Conservation (phyloP, 2,329 filamentous ascomycete genomes). For the Fusarium anguioides region DNA sequence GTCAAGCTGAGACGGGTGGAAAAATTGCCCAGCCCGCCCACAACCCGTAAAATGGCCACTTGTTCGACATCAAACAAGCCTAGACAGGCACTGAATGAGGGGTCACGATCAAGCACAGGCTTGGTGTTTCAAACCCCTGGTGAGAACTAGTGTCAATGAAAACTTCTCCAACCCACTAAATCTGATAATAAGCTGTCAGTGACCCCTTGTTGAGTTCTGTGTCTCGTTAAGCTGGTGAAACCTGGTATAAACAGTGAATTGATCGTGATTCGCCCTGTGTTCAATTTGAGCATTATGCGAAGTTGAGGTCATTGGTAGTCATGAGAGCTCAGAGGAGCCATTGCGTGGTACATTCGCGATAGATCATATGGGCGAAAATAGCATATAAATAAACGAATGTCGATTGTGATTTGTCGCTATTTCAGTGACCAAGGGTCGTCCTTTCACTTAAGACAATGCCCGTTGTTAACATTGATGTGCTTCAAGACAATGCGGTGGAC, state of each 20-base stretch:
- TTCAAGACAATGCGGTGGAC: neutral
- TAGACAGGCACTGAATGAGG: slow-evolving; percentile 35
- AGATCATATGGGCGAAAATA: too few relatives aligned
- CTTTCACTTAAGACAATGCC: neutral
- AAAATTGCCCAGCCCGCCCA: slow-evolving; percentile 21
- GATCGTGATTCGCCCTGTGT: slow-evolving; percentile 15
- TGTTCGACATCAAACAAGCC: slow-evolving; percentile 37
- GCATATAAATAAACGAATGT: neutral
- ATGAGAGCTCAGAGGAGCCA: neutral
- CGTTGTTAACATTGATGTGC: neutral
- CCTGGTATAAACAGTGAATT: slow-evolving; percentile 1
- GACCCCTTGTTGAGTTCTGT: neutral
- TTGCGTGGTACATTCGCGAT: neutral
- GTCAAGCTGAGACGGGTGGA: slow-evolving; percentile 29
- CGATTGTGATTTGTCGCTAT: neutral
- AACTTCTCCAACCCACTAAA: neutral
- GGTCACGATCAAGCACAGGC: slow-evolving; percentile 25
- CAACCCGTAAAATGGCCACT: slow-evolving; percentile 8
- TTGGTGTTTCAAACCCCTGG: slow-evolving; percentile 39
- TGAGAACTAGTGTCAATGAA: slow-evolving; percentile 10
- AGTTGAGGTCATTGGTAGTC: slow-evolving; percentile 12
- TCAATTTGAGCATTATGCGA: slow-evolving; percentile 11
- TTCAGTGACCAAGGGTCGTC: neutral
- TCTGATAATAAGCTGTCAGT: slow-evolving; percentile 1
- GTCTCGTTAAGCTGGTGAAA: neutral